Conservation (phyloP, 106 monocot species). For the Vanilla planifolia region DNA sequence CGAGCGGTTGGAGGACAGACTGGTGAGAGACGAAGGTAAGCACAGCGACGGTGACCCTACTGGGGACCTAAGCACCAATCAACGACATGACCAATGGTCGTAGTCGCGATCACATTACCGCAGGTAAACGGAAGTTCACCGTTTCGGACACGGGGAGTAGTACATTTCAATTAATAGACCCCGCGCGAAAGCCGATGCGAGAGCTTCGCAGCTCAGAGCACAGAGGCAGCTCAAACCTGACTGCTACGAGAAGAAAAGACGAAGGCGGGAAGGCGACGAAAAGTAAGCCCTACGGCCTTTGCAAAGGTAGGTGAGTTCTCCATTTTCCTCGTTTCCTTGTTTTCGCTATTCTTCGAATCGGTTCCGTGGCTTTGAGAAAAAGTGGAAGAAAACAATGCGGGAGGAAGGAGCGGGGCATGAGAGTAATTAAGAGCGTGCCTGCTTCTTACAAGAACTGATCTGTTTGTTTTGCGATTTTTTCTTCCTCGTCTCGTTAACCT, state of each 20-base stretch:
- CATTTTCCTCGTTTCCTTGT: neutral
- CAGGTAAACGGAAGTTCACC: neutral
- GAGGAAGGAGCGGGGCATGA: too few relatives aligned
- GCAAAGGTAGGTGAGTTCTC: neutral
- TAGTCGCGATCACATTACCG: neutral
- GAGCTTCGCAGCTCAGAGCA: neutral
- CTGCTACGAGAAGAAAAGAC: neutral
- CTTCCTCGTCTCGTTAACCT: too few relatives aligned
- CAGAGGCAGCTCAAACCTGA: too few relatives aligned
- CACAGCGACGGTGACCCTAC: neutral
- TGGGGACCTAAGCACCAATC: neutral
- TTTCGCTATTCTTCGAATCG: neutral
- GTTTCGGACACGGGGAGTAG: slow-evolving; percentile 1
- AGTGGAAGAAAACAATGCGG: too few relatives aligned
- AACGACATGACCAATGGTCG: neutral
- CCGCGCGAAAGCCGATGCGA: neutral
- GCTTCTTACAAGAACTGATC: too few relatives aligned
- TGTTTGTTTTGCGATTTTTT: too few relatives aligned
- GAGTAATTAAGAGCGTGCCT: too few relatives aligned
- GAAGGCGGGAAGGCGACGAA: too few relatives aligned
- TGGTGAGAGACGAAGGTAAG: neutral
- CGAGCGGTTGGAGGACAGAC: too few relatives aligned
- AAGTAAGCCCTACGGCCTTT: neutral
- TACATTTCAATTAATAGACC: slow-evolving; percentile 8
- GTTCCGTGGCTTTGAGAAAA: neutral